Conservation (phyloP, 805 yeast genomes). For the Tetrapisispora taiwanensis region DNA sequence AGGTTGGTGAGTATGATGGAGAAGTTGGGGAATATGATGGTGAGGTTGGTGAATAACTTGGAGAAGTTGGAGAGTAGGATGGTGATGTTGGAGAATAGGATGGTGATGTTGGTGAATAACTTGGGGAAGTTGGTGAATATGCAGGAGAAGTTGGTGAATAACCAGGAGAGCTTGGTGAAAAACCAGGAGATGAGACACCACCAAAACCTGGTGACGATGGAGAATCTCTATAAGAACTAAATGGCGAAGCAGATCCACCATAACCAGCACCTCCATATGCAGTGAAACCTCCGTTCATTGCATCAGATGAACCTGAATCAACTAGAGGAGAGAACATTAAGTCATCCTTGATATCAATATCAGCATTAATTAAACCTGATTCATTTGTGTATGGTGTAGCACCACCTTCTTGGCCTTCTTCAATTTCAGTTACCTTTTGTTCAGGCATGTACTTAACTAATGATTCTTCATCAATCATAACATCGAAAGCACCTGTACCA, state of each 20-base stretch:
- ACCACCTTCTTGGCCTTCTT: constrained; percentile 57
- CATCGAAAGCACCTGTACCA: constrained; percentile 97
- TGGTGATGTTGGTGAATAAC: constrained; percentile 66
- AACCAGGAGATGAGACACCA: constrained; percentile 54
- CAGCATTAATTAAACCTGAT: constrained; percentile 51
- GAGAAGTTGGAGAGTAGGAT: constrained; percentile 69
- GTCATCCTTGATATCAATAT: constrained; percentile 54
- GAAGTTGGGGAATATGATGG: constrained; percentile 67
- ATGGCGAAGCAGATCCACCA: constrained; percentile 50
- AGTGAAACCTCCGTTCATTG: constrained; percentile 71
- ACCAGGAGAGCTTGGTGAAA: constrained; percentile 66
- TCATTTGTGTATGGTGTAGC: constrained; percentile 82
- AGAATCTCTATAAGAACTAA: constrained; percentile 37
- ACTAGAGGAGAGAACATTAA: constrained; percentile 88
- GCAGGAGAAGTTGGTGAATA: constrained; percentile 76
- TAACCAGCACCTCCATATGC: constrained; percentile 75
- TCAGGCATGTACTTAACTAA: constrained; percentile 45
- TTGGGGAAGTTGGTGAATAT: constrained; percentile 73
- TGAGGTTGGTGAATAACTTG: constrained; percentile 66
- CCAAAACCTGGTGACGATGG: constrained; percentile 53
- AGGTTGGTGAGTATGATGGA: constrained; percentile 67
- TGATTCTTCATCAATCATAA: constrained; percentile 84
- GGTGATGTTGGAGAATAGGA: constrained; percentile 74
- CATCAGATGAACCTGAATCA: constrained; percentile 74
- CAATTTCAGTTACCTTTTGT: constrained; percentile 31